Base-by-base conservation (phyloP, 2,329 filamentous ascomycete genomes). In the Metarhizium brunneum region DNA sequence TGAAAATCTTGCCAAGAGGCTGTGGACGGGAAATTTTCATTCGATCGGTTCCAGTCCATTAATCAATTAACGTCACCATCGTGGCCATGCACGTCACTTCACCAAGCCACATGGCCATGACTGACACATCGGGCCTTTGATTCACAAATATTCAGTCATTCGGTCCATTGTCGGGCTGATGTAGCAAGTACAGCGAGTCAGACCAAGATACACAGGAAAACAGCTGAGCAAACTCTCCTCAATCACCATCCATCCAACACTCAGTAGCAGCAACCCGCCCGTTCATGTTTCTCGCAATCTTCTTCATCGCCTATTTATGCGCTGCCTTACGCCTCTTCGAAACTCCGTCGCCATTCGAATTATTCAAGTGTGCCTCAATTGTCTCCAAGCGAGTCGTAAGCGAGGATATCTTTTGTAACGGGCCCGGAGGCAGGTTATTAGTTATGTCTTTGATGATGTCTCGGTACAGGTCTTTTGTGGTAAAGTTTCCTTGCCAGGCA, bases 401-500 rank as follows among this genome's bases (percentile, higher is more conserved):
- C 18, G n/a, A 35, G 11, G 53, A 54, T 3, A 70, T 14, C 42
- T 65, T 63, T 10, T 53, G 48, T 1, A 43, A 25, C 11, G 61
- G 29, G 6, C 64, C 58, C 1, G 52, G 56, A 2, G 68, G 66
- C 6, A 68, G 30, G 30, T 62, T 63, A 3, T 54, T 57, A 45
- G 68, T 66, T 32, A 78, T 65, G 13, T 73, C 64, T 1, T 65
- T 64, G 4, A 75, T 60, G 8, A 81, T 75, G 1, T 65, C 65
- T 6, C 69, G 65, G 14, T 71, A 73, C 30, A 80, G 65, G 2
- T 66, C 61, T 49, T 69, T 73, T 1, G 77, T 76, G 20, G 64
- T 70, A 7, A 84, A 64, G 59, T 78, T 80, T 55, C 74, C 75
- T 57, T 74, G 81, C 57, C 78, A 79, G 0, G 57, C 55, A 61